Evolutionary conservation across 2,329 filamentous ascomycete species (phyloP).

Genomic region (Apiospora marii): DNA sequence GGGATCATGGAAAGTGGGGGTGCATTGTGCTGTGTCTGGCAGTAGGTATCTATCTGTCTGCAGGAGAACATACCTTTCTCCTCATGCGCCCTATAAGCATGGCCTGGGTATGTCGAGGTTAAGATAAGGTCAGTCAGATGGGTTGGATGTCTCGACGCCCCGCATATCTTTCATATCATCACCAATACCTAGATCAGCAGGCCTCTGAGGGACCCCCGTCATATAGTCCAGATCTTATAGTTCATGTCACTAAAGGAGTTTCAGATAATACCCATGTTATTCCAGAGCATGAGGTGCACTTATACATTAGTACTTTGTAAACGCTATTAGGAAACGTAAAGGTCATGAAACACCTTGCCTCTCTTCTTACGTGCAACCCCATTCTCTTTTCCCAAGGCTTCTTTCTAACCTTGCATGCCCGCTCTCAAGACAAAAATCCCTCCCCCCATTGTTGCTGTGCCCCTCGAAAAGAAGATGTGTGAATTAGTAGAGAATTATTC

Average conservation of each 20-base stretch:
- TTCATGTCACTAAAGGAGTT: neutral
- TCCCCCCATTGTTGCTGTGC: constrained; percentile 25
- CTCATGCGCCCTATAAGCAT: neutral
- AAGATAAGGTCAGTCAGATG: no score
- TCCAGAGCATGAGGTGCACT: constrained; percentile 24
- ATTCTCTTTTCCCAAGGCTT: constrained; percentile 26
- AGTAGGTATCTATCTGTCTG: neutral
- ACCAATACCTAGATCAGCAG: neutral
- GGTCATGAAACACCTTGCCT: constrained; percentile 32
- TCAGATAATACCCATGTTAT: neutral
- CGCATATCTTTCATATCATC: neutral
- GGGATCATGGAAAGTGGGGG: constrained; percentile 8
- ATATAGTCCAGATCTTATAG: neutral
- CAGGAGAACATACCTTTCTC: neutral
- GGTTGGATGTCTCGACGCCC: neutral
- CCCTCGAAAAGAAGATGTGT: constrained; percentile 11
- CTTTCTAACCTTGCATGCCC: constrained; percentile 11
- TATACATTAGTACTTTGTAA: constrained; percentile 41
- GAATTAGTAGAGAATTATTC: constrained; percentile 27
- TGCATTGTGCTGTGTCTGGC: neutral
- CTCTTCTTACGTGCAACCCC: constrained; percentile 34
- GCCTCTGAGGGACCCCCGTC: neutral
- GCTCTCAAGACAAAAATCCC: constrained; percentile 8
- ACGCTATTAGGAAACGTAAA: constrained; percentile 40
- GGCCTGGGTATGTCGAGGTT: neutral